phyloP scores from a whole-genome alignment of 257 asterid species.

The Nicotiana noctiflora region DNA sequence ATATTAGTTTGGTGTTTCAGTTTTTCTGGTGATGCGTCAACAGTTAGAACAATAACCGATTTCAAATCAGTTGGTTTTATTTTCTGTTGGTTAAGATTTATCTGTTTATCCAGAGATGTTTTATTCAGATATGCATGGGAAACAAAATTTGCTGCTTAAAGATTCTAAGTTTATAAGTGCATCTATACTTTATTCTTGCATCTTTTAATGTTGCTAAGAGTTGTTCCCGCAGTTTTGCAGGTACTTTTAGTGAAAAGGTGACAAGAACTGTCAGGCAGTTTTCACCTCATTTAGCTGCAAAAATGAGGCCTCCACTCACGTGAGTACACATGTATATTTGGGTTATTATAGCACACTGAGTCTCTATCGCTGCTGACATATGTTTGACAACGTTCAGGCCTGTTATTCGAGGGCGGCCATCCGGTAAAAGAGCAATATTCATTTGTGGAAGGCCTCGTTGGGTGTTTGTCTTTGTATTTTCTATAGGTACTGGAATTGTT shows the following conservation, averaged over 20 bases:
- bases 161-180: not conserved
- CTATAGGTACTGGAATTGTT: constrained; percentile 35
- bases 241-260: constrained; percentile 83
- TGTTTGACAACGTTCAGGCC: constrained; percentile 47
- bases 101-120: not conserved
- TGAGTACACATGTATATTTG: constrained; percentile 24
- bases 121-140: not conserved
- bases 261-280: constrained; percentile 81
- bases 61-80: not conserved
- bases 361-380: constrained; percentile 9
- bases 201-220: constrained; percentile 20
- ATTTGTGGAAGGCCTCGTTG: constrained; percentile 94
- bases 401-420: constrained; percentile 96
- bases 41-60: not conserved
- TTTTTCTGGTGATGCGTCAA: not conserved
- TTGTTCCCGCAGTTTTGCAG: constrained; percentile 74
- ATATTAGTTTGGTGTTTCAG: not conserved
- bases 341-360: not conserved
- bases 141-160: not conserved
- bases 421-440: constrained; percentile 67
- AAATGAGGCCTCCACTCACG: constrained; percentile 97
- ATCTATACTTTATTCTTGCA: not conserved
- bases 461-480: constrained; percentile 61
- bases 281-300: constrained; percentile 96
- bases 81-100: not conserved